Evolutionary conservation across 2,329 filamentous ascomycete species (phyloP).

Genomic region (Didymellaceae sp.): DNA sequence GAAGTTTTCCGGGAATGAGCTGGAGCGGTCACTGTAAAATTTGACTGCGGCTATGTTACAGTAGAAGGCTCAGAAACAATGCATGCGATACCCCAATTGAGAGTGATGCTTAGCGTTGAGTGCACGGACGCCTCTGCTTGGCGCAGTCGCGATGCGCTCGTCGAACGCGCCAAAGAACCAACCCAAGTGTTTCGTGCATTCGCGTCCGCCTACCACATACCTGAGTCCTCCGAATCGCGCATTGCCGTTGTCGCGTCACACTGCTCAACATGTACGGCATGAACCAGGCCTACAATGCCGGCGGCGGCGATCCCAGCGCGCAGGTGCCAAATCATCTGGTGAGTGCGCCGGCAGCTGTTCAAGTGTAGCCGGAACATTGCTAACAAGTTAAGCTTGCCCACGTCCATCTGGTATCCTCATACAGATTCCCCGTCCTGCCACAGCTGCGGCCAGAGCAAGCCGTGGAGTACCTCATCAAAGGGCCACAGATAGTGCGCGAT

Average conservation of each 20-base stretch:
- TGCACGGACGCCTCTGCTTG: too few species aligned
- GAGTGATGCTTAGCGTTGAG: constrained; percentile 5
- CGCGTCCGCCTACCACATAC: constrained; percentile 8
- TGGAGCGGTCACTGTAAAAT: neutral
- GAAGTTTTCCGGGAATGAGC: constrained; percentile 51
- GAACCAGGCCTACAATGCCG: constrained; percentile 42
- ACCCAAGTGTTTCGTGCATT: constrained; percentile 5
- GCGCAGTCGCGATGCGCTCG: constrained; percentile 16
- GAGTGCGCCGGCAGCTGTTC: constrained; percentile 23
- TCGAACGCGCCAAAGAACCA: constrained; percentile 11
- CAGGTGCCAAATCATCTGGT: constrained; percentile 45
- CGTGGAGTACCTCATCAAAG: constrained; percentile 81
- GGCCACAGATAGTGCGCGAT: constrained; percentile 84
- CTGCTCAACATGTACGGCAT: constrained; percentile 41
- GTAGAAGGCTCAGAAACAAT: too few species aligned
- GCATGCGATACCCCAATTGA: neutral
- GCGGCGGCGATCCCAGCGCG: constrained; percentile 40
- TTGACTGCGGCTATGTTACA: too few species aligned
- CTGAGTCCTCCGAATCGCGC: constrained; percentile 12
- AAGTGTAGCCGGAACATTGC: constrained; percentile 14
- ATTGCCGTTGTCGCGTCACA: constrained; percentile 36
- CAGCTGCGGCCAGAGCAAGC: constrained; percentile 77
- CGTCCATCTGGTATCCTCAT: constrained; percentile 86
- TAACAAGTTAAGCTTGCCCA: constrained; percentile 72
- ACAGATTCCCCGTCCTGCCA: constrained; percentile 76